These are phyloP conservation scores for Kitagawia praeruptora DNA, from an alignment of 129 eudicot species.

Conservation along the genomic window DNA sequence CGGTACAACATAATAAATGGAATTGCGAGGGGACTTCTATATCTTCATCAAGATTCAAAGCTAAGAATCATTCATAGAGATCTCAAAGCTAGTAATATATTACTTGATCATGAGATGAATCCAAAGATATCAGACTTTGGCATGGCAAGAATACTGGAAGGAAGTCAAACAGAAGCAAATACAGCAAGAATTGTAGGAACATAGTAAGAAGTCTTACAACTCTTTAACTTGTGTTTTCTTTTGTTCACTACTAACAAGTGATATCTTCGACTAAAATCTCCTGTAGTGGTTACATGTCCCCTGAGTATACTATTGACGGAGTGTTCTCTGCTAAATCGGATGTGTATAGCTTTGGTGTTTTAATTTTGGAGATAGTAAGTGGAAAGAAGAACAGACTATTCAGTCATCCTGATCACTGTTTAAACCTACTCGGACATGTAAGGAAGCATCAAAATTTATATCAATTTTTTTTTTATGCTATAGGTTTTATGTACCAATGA, in stretches of 20 bases:
- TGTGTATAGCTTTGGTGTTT: background rate
- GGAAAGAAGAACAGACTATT: background rate
- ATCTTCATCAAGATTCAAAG: constrained; percentile 3
- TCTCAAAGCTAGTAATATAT: background rate
- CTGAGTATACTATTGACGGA: background rate
- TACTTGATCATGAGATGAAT: background rate
- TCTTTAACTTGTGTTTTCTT: background rate
- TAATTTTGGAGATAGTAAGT: background rate
- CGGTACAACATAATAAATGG: background rate
- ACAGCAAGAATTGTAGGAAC: background rate
- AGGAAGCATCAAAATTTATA: background rate
- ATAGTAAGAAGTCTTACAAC: background rate
- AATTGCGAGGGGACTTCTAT: background rate
- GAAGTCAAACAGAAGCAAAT: background rate
- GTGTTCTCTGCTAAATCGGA: background rate
- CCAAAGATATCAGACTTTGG: background rate
- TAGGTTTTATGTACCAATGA: background rate
- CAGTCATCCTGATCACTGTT: constrained; percentile 4
- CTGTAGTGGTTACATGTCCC: background rate
- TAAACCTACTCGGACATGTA: constrained; percentile 1
- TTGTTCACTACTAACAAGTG: background rate
- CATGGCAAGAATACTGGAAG: background rate
- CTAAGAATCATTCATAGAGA: background rate
- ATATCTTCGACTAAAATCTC: background rate
- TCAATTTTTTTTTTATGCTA: background rate